Conservation (phyloP, 345 rosid genomes). For the Populus deltoides region DNA sequence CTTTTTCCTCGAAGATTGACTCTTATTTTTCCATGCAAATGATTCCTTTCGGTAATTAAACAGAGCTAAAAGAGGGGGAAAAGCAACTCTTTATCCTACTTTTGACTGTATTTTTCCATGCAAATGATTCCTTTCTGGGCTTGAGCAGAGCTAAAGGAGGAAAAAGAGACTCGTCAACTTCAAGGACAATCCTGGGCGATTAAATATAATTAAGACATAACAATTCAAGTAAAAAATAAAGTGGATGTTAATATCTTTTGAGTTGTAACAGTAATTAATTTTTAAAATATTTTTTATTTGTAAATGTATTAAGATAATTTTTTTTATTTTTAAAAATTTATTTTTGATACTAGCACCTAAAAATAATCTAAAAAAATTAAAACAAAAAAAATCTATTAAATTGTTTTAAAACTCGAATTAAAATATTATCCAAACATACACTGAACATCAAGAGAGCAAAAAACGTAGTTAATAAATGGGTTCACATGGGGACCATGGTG, state of each 20-base stretch:
- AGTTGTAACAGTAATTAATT: no score
- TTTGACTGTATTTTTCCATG: not conserved
- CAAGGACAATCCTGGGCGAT: not conserved
- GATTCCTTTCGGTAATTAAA: not conserved
- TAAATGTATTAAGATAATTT: no score
- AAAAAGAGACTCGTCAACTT: not conserved
- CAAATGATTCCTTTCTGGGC: not conserved
- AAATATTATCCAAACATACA: no score
- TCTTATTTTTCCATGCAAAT: not conserved
- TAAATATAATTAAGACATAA: not conserved
- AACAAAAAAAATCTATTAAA: no score
- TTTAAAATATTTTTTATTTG: no score
- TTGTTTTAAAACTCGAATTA: no score
- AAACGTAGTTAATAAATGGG: no score
- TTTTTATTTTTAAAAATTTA: no score
- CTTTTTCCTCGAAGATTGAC: not conserved
- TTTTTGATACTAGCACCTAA: no score
- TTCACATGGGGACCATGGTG: not conserved
- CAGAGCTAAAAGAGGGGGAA: no score
- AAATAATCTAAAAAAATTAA: no score
- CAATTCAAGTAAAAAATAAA: not conserved
- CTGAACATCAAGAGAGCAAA: not conserved
- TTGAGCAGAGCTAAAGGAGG: not conserved
- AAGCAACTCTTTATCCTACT: no score
- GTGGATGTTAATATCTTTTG: not conserved